Evolutionary conservation across 805 yeast species (phyloP).

Genomic region (Teunomyces pallodes): DNA sequence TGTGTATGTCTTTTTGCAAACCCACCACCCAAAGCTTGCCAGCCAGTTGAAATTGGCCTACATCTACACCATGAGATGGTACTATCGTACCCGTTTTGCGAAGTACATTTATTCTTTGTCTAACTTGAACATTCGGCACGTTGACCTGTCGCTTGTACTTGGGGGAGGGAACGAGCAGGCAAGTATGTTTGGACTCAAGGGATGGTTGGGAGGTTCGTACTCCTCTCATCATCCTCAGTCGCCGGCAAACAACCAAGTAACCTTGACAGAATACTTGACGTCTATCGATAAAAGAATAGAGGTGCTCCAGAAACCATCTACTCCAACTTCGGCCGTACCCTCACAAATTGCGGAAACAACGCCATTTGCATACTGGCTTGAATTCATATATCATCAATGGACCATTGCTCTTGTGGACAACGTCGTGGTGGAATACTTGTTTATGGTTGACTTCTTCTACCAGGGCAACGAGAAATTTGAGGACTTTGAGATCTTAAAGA

Average conservation of each 20-base stretch:
- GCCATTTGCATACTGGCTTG: slow-evolving; percentile 64
- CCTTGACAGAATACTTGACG: slow-evolving; percentile 50
- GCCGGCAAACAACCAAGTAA: slow-evolving; percentile 11
- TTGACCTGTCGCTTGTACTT: slow-evolving; percentile 56
- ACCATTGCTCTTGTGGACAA: slow-evolving; percentile 74
- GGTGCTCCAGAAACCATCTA: slow-evolving; percentile 43
- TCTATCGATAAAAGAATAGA: slow-evolving; percentile 58
- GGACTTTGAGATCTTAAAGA: slow-evolving; percentile 11
- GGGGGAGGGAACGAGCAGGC: slow-evolving; percentile 41
- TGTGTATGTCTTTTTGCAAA: slow-evolving; percentile 53
- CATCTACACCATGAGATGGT: slow-evolving; percentile 89
- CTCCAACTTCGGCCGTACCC: slow-evolving; percentile 64
- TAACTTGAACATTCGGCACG: slow-evolving; percentile 51
- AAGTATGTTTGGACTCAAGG: slow-evolving; percentile 21
- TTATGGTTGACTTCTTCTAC: slow-evolving; percentile 68
- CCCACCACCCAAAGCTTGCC: slow-evolving; percentile 61
- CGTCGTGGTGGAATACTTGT: slow-evolving; percentile 70
- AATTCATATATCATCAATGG: slow-evolving; percentile 69
- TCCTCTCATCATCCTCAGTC: not conserved
- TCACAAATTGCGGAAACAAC: slow-evolving; percentile 84
- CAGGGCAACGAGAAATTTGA: slow-evolving; percentile 39
- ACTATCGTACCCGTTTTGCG: slow-evolving; percentile 74
- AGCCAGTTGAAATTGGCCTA: slow-evolving; percentile 76
- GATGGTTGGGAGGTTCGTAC: slow-evolving; percentile 19
- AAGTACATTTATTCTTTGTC: slow-evolving; percentile 74